These are phyloP conservation scores for Stephania japonica DNA, from an alignment of 164 flowering plant genomes.

Conservation along the genomic window DNA sequence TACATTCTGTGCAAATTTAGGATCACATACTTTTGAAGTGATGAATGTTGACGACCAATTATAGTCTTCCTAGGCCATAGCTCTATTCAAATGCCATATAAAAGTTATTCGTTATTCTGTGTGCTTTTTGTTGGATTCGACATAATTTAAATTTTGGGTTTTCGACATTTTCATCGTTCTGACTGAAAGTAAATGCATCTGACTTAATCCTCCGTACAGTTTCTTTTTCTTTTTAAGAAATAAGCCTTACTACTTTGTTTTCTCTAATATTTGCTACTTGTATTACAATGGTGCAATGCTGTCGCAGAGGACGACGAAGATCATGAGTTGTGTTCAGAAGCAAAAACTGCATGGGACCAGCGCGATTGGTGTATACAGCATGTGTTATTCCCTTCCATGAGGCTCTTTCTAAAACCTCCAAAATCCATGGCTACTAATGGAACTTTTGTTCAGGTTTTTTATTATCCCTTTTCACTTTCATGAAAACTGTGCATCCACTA, in stretches of 20 bases:
- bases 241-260: no score
- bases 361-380: constrained; percentile 97
- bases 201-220: background rate
- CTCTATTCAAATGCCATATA: background rate
- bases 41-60: no score
- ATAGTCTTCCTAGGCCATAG: background rate
- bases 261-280: constrained; percentile 4
- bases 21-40: no score
- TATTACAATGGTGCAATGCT: constrained; percentile 21
- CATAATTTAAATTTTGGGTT: background rate
- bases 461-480: background rate
- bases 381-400: constrained; percentile 81
- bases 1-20: no score
- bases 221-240: no score
- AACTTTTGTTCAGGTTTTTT: constrained; percentile 81
- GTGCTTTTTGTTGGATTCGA: background rate
- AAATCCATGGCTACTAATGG: constrained; percentile 81
- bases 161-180: background rate
- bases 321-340: constrained; percentile 64
- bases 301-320: constrained; percentile 41
- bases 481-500: no score
- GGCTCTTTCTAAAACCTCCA: constrained; percentile 85
- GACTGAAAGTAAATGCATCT: background rate
- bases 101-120: background rate
- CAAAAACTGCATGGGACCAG: constrained; percentile 90